Conservation (phyloP, 2,329 filamentous ascomycete genomes). For the Rugonectria rugulosa region DNA sequence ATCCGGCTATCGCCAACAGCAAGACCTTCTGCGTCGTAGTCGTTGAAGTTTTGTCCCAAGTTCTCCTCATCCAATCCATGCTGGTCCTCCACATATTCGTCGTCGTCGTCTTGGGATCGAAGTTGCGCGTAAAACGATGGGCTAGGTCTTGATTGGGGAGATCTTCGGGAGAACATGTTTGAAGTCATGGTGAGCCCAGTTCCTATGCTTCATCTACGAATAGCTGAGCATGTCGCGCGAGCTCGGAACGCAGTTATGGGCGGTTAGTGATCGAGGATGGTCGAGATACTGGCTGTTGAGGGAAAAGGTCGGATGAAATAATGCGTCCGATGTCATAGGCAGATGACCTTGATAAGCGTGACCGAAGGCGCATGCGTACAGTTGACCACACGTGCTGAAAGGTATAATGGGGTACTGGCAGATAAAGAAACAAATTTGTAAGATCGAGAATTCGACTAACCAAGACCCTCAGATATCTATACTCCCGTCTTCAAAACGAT, state of each 20-base stretch:
- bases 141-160: conserved; percentile 33
- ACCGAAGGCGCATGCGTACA: conserved; percentile 32
- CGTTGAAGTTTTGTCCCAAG: conserved; percentile 58
- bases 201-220: conserved; percentile 17
- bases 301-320: neutral
- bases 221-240: conserved; percentile 27
- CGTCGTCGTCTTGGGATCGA: conserved; percentile 49
- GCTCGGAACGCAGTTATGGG: neutral
- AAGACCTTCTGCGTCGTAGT: conserved; percentile 57
- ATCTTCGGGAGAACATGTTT: conserved; percentile 57
- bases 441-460: no score
- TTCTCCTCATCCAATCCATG: conserved; percentile 62
- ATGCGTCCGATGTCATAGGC: no score
- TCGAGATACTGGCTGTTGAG: neutral
- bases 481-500: no score
- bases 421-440: no score
- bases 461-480: no score
- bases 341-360: conserved; percentile 36
- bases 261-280: neutral
- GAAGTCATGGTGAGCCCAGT: conserved; percentile 49
- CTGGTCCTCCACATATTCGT: conserved; percentile 51
- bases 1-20: conserved; percentile 55
- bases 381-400: conserved; percentile 11
- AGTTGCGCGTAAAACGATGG: conserved; percentile 61
- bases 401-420: neutral